These are phyloP conservation scores for Prorocentrum cordatum DNA, from an alignment of 169 alveolate genomes.

Conservation along the genomic window DNA sequence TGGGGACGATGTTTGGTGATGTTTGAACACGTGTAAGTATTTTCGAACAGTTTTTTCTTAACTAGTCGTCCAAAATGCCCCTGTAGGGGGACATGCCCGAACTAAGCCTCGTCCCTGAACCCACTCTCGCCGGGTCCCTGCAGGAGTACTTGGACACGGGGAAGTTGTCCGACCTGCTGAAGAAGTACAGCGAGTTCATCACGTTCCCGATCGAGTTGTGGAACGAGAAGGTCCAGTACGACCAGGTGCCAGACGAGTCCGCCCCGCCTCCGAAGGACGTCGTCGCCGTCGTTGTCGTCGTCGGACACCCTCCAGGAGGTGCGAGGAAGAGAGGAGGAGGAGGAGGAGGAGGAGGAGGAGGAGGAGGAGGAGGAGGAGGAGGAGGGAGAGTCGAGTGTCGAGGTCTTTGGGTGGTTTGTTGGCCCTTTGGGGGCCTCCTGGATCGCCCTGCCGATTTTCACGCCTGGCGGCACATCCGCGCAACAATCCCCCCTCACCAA, in stretches of 20 bases:
- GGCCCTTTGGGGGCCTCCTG: too few relatives aligned
- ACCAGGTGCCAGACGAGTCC: constrained; percentile 86
- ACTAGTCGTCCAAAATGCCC: not conserved
- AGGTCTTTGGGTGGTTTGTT: too few relatives aligned
- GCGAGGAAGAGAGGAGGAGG: too few relatives aligned
- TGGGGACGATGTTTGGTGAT: not conserved
- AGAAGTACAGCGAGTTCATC: constrained; percentile 98
- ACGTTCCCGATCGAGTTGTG: constrained; percentile 97
- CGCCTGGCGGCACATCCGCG: too few relatives aligned
- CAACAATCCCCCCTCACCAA: too few relatives aligned
- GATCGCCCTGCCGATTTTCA: too few relatives aligned
- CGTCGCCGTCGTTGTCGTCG: too few relatives aligned
- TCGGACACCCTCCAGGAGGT: too few relatives aligned
- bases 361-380: too few relatives aligned
- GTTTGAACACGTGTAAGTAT: not conserved
- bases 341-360: too few relatives aligned
- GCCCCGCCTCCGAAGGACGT: constrained; percentile 67
- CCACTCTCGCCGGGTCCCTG: too few relatives aligned
- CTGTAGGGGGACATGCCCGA: not conserved
- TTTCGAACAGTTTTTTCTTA: not conserved
- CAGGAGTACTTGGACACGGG: constrained; percentile 65
- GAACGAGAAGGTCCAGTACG: constrained; percentile 82
- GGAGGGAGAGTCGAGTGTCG: too few relatives aligned
- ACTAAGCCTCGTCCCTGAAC: not conserved
- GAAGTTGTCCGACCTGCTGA: constrained; percentile 40